Base-by-base conservation (phyloP, 371 early-diverging fungal species). In the Dinochytrium kinnereticum region DNA sequence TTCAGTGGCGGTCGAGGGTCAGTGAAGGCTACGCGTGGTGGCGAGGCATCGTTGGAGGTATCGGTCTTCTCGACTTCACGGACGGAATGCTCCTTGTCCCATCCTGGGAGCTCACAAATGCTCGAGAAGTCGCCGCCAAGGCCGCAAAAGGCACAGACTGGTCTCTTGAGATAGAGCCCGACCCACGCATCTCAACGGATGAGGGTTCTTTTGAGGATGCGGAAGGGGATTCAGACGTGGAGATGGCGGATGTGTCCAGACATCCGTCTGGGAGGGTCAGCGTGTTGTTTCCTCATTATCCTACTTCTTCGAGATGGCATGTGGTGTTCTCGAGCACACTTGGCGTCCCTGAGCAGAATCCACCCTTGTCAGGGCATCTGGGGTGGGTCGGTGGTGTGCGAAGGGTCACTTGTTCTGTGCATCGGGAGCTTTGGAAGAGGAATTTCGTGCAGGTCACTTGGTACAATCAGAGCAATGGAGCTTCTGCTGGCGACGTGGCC, bases 1-100 rank as follows among this genome's bases (percentile, higher is more conserved):
- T 53, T 24, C 55, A 53, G 26, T 53, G 55, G 55, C 55, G 55
- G 7, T 53, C 55, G 5, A 13, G 55, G n/a, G n/a, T n/a, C n/a
- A 21, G n/a, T 5, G 55, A 53, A 53, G 55, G 55, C n/a, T 53
- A 53, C 55, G 55, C 55, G 26, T 53, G 55, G 55, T 53, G 55
- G 55, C 55, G 55, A 5, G 55, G 55, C 5, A 53, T 53, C 5
- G 55, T 53, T 24, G 55, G 55, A 21, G 55, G 55, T 24, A 53
- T 53, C 55, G 55, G 55, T 10, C 26, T 53, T 13, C 5, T 53
- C 7, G 55, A 53, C 26, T 53, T 53, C 55, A 53, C 55, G 5
- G 55, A 53, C 26, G 55, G 55, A 13, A 26, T 26, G 5, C 55
- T 53, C n/a, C 55, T 53, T 24, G 55, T 53, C 26, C 55, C 55